Conservation (phyloP, 179 eudicot genomes). For the Camellia oleifera region DNA sequence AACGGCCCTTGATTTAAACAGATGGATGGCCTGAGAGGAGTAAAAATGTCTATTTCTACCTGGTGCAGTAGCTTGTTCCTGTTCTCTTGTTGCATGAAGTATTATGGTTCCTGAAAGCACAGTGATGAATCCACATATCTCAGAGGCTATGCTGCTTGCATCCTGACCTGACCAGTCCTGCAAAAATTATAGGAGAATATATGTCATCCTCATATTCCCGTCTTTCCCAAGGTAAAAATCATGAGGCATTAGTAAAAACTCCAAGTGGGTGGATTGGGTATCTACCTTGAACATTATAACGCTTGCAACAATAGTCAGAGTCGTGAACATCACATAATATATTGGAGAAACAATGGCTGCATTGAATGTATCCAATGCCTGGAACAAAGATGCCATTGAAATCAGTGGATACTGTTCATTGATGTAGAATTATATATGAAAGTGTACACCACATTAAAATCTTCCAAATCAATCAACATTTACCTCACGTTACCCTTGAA, state of each 20-base stretch:
- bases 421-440: neutral
- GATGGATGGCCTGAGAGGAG: neutral
- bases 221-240: neutral
- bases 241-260: neutral
- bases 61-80: constrained; percentile 50
- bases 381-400: constrained; percentile 7
- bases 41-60: constrained; percentile 32
- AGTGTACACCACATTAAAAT: neutral
- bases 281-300: constrained; percentile 85
- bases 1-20: neutral
- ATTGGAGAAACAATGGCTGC: constrained; percentile 89
- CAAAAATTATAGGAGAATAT: neutral
- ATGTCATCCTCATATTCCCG: neutral
- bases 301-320: constrained; percentile 74
- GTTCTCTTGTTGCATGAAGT: constrained; percentile 76
- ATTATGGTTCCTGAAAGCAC: constrained; percentile 79
- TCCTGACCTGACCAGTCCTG: constrained; percentile 87
- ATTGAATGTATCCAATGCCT: constrained; percentile 86
- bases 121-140: constrained; percentile 79
- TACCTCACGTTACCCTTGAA: neutral
- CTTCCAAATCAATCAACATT: neutral
- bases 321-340: constrained; percentile 88
- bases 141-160: constrained; percentile 85
- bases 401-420: neutral
- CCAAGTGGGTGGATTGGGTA: neutral